Base-by-base conservation (phyloP, 148 eudicot genomes). In the Rhododendron ovatum region DNA sequence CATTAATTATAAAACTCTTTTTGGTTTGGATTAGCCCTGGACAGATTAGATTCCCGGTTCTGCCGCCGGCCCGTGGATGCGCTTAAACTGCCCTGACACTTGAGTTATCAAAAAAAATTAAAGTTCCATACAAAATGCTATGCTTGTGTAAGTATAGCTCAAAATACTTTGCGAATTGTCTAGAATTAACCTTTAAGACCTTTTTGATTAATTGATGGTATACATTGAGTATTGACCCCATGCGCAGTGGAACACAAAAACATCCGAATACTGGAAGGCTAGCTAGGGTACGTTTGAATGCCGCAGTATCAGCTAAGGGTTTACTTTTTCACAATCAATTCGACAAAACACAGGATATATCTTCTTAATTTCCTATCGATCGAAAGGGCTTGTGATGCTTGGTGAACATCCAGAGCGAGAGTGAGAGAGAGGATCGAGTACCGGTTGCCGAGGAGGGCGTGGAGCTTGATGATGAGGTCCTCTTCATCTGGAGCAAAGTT, bases 361-460 rank as follows among this genome's bases (percentile, higher is more conserved):
- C n/a, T 59, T 59, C 24, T 18, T 17, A 17, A 17, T 55, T 18
- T 55, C 22, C 7, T 51, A 12, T 2, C 18, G 10, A 51, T 2
- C 18, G 10, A 51, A 51, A 51, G 57, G 57, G 57, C 57, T 47
- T 1, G 50, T 47, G 11, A 47, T 13, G 55, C 0, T 51, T 13
- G 15, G 17, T 11, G 55, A 51, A 51, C 55, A 13, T 51, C 24
- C 8, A 4, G 69, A 18, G 9, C 7, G 45, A 69, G 75, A 69
- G 84, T 35, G 61, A 79, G 86, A 82, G 45, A 67, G 83, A 53
- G 50, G 37, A 30, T 30, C 30, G 30, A 14, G 78, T 79, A 91
- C 93, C 93, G 82, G 82, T 90, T 92, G 85, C 93, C 91, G 20
- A 92, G 90, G 33, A 91, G 92, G n/a, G 92, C 91, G 84, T 92